Evolutionary conservation across 148 eudicot species (phyloP).

Genomic region (Talinum fruticosum): DNA sequence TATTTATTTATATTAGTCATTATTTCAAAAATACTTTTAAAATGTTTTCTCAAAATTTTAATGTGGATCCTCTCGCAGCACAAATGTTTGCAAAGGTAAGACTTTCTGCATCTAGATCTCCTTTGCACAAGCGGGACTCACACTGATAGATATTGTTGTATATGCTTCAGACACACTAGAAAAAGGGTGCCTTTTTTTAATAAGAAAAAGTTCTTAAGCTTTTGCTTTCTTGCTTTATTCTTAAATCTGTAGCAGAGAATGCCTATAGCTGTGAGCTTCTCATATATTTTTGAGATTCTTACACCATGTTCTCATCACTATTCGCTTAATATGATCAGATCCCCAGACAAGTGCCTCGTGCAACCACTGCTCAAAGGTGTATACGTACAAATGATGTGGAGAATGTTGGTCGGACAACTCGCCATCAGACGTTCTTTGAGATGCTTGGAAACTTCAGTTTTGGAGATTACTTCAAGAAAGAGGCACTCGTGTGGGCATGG

Average conservation of each 20-base stretch:
- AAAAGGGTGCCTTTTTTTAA: no score
- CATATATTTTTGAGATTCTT: background rate
- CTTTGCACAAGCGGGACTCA: no score
- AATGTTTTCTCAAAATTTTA: no score
- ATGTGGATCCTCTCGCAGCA: no score
- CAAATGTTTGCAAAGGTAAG: no score
- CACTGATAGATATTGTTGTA: no score
- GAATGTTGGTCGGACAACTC: constrained; percentile 91
- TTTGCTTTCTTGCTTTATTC: background rate
- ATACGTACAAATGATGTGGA: constrained; percentile 95
- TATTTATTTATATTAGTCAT: no score
- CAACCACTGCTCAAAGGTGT: constrained; percentile 90
- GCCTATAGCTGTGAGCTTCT: background rate
- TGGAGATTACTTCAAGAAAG: constrained; percentile 97
- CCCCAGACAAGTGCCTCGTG: constrained; percentile 80
- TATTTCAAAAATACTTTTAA: no score
- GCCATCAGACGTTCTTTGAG: constrained; percentile 96
- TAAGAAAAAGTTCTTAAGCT: background rate
- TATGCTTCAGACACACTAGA: no score
- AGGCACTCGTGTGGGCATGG: constrained; percentile 97
- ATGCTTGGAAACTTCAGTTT: constrained; percentile 99
- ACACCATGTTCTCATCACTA: background rate
- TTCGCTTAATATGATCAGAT: constrained; percentile 40
- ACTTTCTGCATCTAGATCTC: no score
- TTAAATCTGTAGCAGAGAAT: background rate